These are phyloP conservation scores for Orbilia javanica DNA, from an alignment of 2,329 filamentous ascomycete species.

Conservation along the genomic window DNA sequence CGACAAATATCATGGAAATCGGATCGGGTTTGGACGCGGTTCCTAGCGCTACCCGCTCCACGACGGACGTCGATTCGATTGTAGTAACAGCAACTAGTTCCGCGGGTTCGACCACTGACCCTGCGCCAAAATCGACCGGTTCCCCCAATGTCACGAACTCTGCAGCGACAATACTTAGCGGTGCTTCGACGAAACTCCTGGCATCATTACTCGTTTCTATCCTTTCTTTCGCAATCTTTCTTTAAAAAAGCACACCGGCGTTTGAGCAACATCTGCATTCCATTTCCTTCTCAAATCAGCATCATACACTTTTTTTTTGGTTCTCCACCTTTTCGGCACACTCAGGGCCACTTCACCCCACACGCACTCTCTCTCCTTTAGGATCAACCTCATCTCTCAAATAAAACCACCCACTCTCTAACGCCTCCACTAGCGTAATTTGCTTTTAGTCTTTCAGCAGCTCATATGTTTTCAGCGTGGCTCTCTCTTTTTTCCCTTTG, in stretches of 20 bases:
- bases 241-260: conserved; percentile 51
- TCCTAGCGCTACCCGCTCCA: conserved; percentile 70
- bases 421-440: background rate
- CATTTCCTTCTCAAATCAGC: conserved; percentile 20
- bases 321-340: conserved; percentile 8
- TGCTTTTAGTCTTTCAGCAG: background rate
- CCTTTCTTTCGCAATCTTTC: conserved; percentile 37
- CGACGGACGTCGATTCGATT: conserved; percentile 66
- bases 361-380: background rate
- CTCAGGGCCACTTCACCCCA: background rate
- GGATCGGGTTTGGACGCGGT: conserved; percentile 68
- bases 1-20: conserved; percentile 71
- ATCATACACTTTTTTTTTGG: conserved; percentile 5
- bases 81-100: conserved; percentile 53
- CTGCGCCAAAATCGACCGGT: conserved; percentile 30
- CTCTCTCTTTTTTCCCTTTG: background rate
- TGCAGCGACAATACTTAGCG: background rate
- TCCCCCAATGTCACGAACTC: conserved; percentile 33
- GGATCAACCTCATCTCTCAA: background rate
- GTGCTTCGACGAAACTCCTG: conserved; percentile 17
- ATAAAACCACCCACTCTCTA: background rate
- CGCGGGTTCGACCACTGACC: conserved; percentile 1
- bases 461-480: conserved; percentile 9
- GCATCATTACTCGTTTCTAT: conserved; percentile 31
- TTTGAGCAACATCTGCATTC: conserved; percentile 48